These are phyloP conservation scores for Epichloe scottii DNA, from an alignment of 2,329 filamentous ascomycete genomes.

Conservation along the genomic window DNA sequence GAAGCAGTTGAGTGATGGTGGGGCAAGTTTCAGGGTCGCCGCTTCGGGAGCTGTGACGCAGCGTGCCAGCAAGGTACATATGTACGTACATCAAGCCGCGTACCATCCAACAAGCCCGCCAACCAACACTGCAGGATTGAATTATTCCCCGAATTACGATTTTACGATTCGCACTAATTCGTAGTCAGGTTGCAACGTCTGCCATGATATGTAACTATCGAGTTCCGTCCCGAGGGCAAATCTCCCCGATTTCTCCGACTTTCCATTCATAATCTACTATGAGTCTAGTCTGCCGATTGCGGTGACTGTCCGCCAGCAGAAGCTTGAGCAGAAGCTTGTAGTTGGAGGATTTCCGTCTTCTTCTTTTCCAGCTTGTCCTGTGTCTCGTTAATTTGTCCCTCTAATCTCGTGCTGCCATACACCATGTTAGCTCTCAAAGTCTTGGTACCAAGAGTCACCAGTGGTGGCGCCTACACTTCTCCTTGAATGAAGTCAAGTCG, in stretches of 20 bases:
- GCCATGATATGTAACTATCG: neutral
- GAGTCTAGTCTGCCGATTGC: constrained; percentile 11
- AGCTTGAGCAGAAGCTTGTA: constrained; percentile 37
- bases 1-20: neutral
- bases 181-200: neutral
- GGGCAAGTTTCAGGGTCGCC: neutral
- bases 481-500: constrained; percentile 85
- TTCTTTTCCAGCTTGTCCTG: constrained; percentile 46
- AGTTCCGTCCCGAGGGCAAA: neutral
- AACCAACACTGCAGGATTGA: too few relatives aligned
- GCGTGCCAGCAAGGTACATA: neutral
- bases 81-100: too few relatives aligned
- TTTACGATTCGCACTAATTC: too few relatives aligned
- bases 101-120: too few relatives aligned
- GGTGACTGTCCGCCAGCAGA: constrained; percentile 21
- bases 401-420: constrained; percentile 25
- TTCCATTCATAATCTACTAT: neutral
- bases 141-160: too few relatives aligned
- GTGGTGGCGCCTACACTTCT: constrained; percentile 60
- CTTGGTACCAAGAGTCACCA: neutral
- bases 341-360: constrained; percentile 46
- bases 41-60: neutral
- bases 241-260: neutral
- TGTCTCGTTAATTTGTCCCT: constrained; percentile 40
- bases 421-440: constrained; percentile 7